Base-by-base conservation (phyloP, 495 filamentous ascomycete species). In the Penicillium mononematosum region DNA sequence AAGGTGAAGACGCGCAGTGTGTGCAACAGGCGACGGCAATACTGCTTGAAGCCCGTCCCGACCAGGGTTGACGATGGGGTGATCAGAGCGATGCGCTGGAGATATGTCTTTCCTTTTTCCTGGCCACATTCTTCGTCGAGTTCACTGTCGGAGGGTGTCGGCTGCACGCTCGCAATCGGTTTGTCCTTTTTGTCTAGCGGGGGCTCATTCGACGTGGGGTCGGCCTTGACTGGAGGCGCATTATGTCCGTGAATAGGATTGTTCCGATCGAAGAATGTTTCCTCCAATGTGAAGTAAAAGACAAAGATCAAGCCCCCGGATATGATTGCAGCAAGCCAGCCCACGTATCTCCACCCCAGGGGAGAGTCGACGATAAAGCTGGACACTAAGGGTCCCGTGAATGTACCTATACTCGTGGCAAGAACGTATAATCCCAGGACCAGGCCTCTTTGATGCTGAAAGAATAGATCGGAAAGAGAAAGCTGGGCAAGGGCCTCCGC, bases 1-100 rank as follows among this genome's bases (percentile, higher is more conserved):
- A 73, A 72, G 4, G 47, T 63, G 55, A 74, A 71, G 17, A 74
- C 55, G 24, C 70, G 65, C 41, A 74, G 47, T 6, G 60, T 66
- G 46, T 71, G 53, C 29, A 58, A 58, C 20, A 70, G 44, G 22
- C 62, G 65, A 34, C 27, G 43, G 45, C 14, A 58, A 49, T 70
- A 70, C 39, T 70, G 67, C 29, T 63, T 63, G 48, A 70, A 66
- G 14, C 67, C 67, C 1, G 61, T 64, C 2, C 67, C 67, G 29
- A 60, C 53, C 53, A 70, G 36, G 9, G 58, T 64, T 36, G 67
- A 45, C 4, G 67, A 61, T 8, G 65, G 67, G 5, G 67, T 70
- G 42, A 70, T 68, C 32, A 70, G 36, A 4, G 67, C 65, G 45
- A 70, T 70, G 22, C 65, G 55, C 50, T 70, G 62, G 50, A 53